A percentile compares a stretch with the other conserved stretches of the same genome.
Conservation (phyloP, 441 rosid species). For the Bocquillonia castaneifolia region DNA sequence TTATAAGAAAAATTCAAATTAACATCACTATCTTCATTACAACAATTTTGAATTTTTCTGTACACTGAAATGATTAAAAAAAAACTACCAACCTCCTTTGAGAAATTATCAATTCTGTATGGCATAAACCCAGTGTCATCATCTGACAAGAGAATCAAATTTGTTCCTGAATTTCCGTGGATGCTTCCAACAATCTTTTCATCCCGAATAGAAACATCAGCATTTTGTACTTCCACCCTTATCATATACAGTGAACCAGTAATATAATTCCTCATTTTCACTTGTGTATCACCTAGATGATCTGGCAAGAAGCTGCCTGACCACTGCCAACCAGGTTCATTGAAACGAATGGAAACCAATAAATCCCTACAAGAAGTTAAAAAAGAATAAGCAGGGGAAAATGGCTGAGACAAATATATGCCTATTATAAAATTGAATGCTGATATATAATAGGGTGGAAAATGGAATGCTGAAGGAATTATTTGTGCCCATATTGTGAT, state of each 20-base stretch:
- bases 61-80: slow-evolving; percentile 18
- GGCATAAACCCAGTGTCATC: slow-evolving; percentile 96
- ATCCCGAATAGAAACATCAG: slow-evolving; percentile 71
- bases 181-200: slow-evolving; percentile 72
- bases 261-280: slow-evolving; percentile 80
- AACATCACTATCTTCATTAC: neutral
- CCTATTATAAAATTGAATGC: neutral
- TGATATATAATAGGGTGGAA: neutral
- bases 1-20: neutral
- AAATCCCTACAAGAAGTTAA: slow-evolving; percentile 62
- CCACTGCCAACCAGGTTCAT: slow-evolving; percentile 99
- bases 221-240: slow-evolving; percentile 94
- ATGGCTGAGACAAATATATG: neutral
- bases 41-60: neutral
- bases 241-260: slow-evolving; percentile 67
- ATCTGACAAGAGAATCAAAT: slow-evolving; percentile 84
- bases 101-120: slow-evolving; percentile 95
- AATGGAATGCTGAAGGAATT: neutral
- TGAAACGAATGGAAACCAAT: slow-evolving; percentile 70
- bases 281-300: slow-evolving; percentile 90
- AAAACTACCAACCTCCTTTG: slow-evolving; percentile 81
- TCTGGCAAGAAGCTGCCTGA: slow-evolving; percentile 97
- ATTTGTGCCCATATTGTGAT: neutral
- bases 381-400: slow-evolving; percentile 9
- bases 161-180: slow-evolving; percentile 82